Conservation (phyloP, 352 stramenopile genomes). For the Hyaloperonospora brassicae region DNA sequence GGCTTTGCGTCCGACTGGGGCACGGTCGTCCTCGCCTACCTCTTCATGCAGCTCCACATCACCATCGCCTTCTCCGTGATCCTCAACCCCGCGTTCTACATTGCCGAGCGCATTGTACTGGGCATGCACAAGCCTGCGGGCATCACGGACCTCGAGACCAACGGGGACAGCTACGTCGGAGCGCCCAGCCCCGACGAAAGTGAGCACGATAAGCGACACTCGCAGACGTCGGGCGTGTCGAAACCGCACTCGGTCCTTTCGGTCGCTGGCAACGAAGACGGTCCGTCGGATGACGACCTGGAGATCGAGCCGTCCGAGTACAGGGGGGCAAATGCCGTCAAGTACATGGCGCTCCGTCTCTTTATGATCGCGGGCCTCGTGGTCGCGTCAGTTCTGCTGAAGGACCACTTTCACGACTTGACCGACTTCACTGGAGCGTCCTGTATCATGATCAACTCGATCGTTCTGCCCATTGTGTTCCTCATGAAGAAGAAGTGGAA, state of each 20-base stretch:
- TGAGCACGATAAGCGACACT: slow-evolving; percentile 12
- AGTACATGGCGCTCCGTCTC: slow-evolving; percentile 33
- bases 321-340: slow-evolving; percentile 26
- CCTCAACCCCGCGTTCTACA: slow-evolving; percentile 40
- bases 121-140: slow-evolving; percentile 39
- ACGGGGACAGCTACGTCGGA: slow-evolving; percentile 17
- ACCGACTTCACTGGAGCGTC: slow-evolving; percentile 35
- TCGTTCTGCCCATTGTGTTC: slow-evolving; percentile 38
- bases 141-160: slow-evolving; percentile 23
- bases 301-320: slow-evolving; percentile 27
- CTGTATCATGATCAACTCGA: slow-evolving; percentile 39
- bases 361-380: slow-evolving; percentile 30
- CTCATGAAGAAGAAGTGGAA: slow-evolving; percentile 31
- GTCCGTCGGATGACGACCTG: slow-evolving; percentile 8
- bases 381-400: slow-evolving; percentile 30
- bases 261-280: slow-evolving; percentile 31
- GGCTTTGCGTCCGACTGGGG: slow-evolving; percentile 33
- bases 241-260: slow-evolving; percentile 33
- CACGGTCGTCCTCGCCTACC: slow-evolving; percentile 36
- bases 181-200: slow-evolving; percentile 10
- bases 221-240: slow-evolving; percentile 12
- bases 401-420: slow-evolving; percentile 41
- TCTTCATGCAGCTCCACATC: slow-evolving; percentile 55
- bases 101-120: slow-evolving; percentile 38
- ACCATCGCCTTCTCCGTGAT: slow-evolving; percentile 50